Evolutionary conservation across 768 basidiomycete genomes (phyloP).

Genomic region (Suillus luteus): DNA sequence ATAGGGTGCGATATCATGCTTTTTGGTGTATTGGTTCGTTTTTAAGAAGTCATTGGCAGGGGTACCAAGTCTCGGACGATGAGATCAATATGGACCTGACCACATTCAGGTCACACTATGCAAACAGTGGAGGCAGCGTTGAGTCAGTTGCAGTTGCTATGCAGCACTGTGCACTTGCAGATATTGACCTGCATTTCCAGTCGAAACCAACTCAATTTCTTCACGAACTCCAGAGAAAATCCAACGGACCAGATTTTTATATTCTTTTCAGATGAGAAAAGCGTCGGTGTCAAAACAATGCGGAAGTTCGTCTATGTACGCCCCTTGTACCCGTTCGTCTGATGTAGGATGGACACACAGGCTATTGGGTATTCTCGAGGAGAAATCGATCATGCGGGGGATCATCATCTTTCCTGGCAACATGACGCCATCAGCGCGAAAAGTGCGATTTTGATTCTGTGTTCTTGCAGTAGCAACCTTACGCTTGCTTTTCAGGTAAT

Average conservation of each 20-base stretch:
- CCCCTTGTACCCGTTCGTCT: neutral
- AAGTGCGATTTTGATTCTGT: constrained; percentile 50
- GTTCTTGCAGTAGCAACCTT: neutral
- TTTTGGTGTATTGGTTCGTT: neutral
- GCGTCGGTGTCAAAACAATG: constrained; percentile 97
- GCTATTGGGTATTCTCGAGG: constrained; percentile 86
- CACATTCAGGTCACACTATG: constrained; percentile 74
- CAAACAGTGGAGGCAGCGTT: constrained; percentile 69
- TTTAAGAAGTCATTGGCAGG: constrained; percentile 40
- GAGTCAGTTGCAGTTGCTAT: constrained; percentile 63
- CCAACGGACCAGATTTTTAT: constrained; percentile 83
- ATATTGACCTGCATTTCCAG: constrained; percentile 44
- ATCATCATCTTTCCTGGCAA: constrained; percentile 95
- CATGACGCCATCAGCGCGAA: constrained; percentile 96
- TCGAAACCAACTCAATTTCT: constrained; percentile 88
- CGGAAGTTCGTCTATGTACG: constrained; percentile 67
- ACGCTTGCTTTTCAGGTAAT: constrained; percentile 65
- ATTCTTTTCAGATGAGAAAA: constrained; percentile 94
- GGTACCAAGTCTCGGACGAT: constrained; percentile 91
- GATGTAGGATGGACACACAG: constrained; percentile 41
- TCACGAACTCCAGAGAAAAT: constrained; percentile 70
- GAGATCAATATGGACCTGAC: constrained; percentile 89
- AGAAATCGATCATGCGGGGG: constrained; percentile 86
- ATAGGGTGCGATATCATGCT: constrained; percentile 66
- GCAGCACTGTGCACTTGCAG: constrained; percentile 2